These are phyloP conservation scores for Kodamaea alishanica DNA, from an alignment of 1,139 yeast genomes.

Conservation along the genomic window DNA sequence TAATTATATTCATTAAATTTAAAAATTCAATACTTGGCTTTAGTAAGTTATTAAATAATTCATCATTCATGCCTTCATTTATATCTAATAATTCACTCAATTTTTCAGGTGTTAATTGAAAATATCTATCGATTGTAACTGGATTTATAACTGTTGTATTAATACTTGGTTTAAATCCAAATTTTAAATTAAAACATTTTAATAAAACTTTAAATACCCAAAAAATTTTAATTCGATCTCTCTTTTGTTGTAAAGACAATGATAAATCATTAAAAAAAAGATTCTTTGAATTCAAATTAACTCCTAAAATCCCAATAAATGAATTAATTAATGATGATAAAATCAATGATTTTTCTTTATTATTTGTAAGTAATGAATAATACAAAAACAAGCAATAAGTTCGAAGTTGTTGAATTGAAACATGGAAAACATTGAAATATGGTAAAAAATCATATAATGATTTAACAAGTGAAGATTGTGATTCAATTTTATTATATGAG, in stretches of 20 bases:
- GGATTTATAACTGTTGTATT: conserved; percentile 50
- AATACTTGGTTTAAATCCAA: conserved; percentile 48
- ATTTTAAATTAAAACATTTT: conserved; percentile 48
- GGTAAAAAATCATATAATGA: conserved; percentile 47
- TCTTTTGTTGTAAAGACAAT: conserved; percentile 32
- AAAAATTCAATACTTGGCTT: conserved; percentile 47
- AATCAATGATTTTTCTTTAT: conserved; percentile 45
- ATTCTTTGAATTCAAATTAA: conserved; percentile 44
- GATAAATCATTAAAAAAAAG: conserved; percentile 46
- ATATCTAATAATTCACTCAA: conserved; percentile 32
- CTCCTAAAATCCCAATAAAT: conserved; percentile 46
- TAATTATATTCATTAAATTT: conserved; percentile 43
- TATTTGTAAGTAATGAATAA: conserved; percentile 44
- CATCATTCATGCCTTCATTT: conserved; percentile 27
- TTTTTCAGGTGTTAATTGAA: conserved; percentile 47
- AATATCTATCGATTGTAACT: conserved; percentile 47
- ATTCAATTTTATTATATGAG: conserved; percentile 15
- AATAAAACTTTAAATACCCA: conserved; percentile 58
- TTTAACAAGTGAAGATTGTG: conserved; percentile 8
- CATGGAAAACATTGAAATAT: conserved; percentile 44
- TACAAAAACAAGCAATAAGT: conserved; percentile 42
- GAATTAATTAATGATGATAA: conserved; percentile 43
- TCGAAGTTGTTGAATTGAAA: conserved; percentile 39
- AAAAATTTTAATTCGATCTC: conserved; percentile 55
- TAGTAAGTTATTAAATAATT: conserved; percentile 35